phyloP scores from a whole-genome alignment of 2,329 filamentous ascomycete species.

The Ophiocordyceps camponoti-leonardi region DNA sequence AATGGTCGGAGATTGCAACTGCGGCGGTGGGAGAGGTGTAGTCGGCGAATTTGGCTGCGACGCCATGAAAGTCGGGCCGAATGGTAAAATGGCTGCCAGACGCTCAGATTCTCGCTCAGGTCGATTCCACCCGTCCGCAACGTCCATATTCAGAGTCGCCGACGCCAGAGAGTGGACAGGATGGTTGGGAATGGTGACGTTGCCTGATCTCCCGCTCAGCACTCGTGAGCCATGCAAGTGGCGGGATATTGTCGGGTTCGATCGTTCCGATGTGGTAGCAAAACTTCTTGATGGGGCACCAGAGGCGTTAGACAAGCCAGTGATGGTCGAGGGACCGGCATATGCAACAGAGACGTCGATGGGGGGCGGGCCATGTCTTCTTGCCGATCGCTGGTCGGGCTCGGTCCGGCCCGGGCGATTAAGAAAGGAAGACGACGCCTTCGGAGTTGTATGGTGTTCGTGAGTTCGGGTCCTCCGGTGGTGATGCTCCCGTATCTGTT shows the following conservation, averaged over 20 bases:
- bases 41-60: conserved; percentile 91
- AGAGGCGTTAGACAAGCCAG: conserved; percentile 3
- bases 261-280: conserved; percentile 5
- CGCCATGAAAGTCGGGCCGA: conserved; percentile 48
- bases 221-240: conserved; percentile 33
- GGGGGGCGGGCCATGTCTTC: conserved; percentile 69
- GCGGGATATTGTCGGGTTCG: conserved; percentile 15
- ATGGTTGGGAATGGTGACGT: conserved; percentile 23
- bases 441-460: conserved; percentile 29
- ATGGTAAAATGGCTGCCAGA: conserved; percentile 63
- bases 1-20: conserved; percentile 35
- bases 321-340: conserved; percentile 18
- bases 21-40: conserved; percentile 57
- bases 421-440: conserved; percentile 31
- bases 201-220: background rate
- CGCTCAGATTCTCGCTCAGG: conserved; percentile 70
- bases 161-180: conserved; percentile 46
- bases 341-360: conserved; percentile 30
- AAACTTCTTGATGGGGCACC: conserved; percentile 3
- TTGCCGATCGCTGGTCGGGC: conserved; percentile 41
- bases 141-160: conserved; percentile 49
- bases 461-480: conserved; percentile 29
- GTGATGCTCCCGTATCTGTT: conserved; percentile 37
- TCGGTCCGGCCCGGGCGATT: conserved; percentile 36
- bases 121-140: conserved; percentile 57